These are phyloP conservation scores for Intubia oerlemansii DNA, from an alignment of 2,329 filamentous ascomycete genomes.

Conservation along the genomic window DNA sequence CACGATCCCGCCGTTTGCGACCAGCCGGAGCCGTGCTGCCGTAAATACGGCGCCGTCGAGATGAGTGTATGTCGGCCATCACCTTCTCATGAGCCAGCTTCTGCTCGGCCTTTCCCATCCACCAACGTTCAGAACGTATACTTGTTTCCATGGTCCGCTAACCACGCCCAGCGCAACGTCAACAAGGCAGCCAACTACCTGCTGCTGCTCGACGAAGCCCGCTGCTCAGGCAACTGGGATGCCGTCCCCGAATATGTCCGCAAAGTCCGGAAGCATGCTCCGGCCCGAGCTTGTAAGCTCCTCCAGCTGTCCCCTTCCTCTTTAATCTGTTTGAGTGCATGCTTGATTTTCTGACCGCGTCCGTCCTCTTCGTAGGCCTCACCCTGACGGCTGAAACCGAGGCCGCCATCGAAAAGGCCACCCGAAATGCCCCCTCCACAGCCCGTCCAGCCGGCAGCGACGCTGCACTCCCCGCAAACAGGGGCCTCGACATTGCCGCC, in stretches of 20 bases:
- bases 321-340: too few relatives aligned
- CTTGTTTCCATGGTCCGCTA: neutral
- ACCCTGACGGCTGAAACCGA: slow-evolving; percentile 50
- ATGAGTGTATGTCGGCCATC: slow-evolving; percentile 4
- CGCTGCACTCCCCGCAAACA: too few relatives aligned
- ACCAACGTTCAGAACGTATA: too few relatives aligned
- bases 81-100: neutral
- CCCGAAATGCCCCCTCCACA: slow-evolving; percentile 19
- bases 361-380: slow-evolving; percentile 28
- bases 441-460: slow-evolving; percentile 21
- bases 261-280: slow-evolving; percentile 88
- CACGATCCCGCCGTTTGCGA: too few relatives aligned
- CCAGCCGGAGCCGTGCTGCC: too few relatives aligned
- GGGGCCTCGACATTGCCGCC: slow-evolving; percentile 22
- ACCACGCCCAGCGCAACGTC: slow-evolving; percentile 3
- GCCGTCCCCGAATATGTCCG: slow-evolving; percentile 72
- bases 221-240: slow-evolving; percentile 75
- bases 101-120: too few relatives aligned
- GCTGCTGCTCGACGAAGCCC: slow-evolving; percentile 60
- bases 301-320: too few relatives aligned
- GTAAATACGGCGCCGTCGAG: slow-evolving; percentile 2
- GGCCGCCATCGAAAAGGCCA: slow-evolving; percentile 36
- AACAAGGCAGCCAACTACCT: slow-evolving; percentile 66
- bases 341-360: neutral
- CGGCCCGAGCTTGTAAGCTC: slow-evolving; percentile 70